phyloP scores from a whole-genome alignment of 176 grass and related monocot genomes.

The Paspalum vaginatum region DNA sequence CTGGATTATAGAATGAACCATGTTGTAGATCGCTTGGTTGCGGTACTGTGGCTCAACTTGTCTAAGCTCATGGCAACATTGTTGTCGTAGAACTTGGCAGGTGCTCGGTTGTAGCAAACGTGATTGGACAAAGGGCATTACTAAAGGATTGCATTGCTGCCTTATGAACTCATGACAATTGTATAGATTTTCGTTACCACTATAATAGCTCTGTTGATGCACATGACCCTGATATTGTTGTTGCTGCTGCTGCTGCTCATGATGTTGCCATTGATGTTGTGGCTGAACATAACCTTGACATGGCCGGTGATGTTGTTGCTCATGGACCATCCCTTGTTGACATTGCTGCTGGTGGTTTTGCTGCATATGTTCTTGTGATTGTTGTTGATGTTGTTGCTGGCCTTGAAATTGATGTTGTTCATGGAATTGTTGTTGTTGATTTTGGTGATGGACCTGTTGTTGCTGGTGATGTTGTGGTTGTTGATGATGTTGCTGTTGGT shows the following conservation, averaged over 20 bases:
- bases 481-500: neutral
- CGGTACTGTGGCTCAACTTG: neutral
- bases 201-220: neutral
- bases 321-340: neutral
- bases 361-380: neutral
- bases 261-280: neutral
- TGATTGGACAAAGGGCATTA: conserved; percentile 22
- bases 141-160: conserved; percentile 3
- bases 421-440: neutral
- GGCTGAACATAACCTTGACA: neutral
- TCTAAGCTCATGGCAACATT: conserved; percentile 15
- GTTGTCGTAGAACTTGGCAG: neutral
- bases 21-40: neutral
- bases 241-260: neutral
- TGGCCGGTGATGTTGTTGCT: neutral
- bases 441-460: neutral
- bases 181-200: neutral
- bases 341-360: neutral
- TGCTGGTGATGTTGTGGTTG: neutral
- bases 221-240: neutral
- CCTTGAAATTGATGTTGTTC: neutral
- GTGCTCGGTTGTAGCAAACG: neutral
- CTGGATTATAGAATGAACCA: neutral
- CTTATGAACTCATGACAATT: conserved; percentile 13
- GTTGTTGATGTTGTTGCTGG: neutral